A percentile compares a stretch with the other conserved stretches of the same genome.
Conservation (phyloP, 148 eudicot species). For the Persicaria maculosa region DNA sequence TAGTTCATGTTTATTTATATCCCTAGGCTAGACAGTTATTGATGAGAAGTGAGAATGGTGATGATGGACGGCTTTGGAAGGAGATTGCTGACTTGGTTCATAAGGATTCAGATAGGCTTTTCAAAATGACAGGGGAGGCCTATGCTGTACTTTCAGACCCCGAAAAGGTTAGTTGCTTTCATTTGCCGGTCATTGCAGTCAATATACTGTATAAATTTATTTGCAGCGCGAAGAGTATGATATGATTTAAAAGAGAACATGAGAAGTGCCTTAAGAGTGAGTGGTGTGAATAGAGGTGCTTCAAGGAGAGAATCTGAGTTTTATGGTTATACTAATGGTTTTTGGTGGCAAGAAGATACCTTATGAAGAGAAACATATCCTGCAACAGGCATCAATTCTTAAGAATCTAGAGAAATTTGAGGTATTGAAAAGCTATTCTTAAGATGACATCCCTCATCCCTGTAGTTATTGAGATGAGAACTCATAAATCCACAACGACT, state of each 20-base stretch:
- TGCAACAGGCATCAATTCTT: too few relatives aligned
- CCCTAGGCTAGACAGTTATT: slow-evolving; percentile 32
- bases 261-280: slow-evolving; percentile 39
- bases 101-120: slow-evolving; percentile 67
- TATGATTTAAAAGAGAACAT: slow-evolving; percentile 65
- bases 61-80: slow-evolving; percentile 2
- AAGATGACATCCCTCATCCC: too few relatives aligned
- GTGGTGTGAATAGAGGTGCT: slow-evolving; percentile 24
- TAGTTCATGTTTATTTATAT: slow-evolving; percentile 2
- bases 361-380: too few relatives aligned
- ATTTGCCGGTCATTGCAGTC: neutral
- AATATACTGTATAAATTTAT: neutral
- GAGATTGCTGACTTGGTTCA: slow-evolving; percentile 61
- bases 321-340: slow-evolving; percentile 24
- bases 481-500: too few relatives aligned
- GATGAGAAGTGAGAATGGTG: too few relatives aligned
- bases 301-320: slow-evolving; percentile 36
- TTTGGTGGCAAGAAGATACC: too few relatives aligned
- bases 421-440: too few relatives aligned
- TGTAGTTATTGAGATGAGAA: too few relatives aligned
- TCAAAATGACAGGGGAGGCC: slow-evolving; percentile 85
- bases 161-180: slow-evolving; percentile 39
- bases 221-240: slow-evolving; percentile 72
- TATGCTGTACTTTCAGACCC: slow-evolving; percentile 20
- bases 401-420: too few relatives aligned